Evolutionary conservation across 2,329 filamentous ascomycete species (phyloP), one percentile per base, ranked within the genome.

Genomic region (Pseudogymnoascus sp.): DNA sequence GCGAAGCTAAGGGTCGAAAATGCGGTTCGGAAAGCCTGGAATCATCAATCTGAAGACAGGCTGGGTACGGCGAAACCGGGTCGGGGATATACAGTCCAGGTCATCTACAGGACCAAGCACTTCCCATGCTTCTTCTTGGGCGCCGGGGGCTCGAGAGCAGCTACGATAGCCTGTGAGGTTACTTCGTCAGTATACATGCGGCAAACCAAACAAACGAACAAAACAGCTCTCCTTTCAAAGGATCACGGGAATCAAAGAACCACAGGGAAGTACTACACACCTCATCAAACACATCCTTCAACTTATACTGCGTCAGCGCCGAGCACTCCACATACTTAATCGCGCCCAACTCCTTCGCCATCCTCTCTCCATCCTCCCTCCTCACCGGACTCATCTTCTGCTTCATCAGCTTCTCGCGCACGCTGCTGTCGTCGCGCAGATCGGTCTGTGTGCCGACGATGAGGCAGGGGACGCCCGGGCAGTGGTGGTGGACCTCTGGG

Each of bases 301-400:
- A 80, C 80, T 97, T 97, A 80, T 93, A 97, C 81, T 99, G 95
- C 66, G 95, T 97, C 76, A 99, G 80, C 64, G 95, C 95, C 75
- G 93, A 97, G 81, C 95, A 99, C 80, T 99, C 95, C 68, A 97
- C 95, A 72, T 99, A 99, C 82, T 97, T 97, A 72, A 99, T 91
- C 4, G 95, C 95, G 66, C 92, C 92, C n/a, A 97, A 80, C 67
- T 97, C 93, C 81, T 93, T 96, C 2, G 95, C 93, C 91, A 97
- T 97, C 70, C 87, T 84, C 77, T 97, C 93, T 62, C 95, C 95
- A 69, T 97, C 93, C 76, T 96, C 92, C 77, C 90, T 92, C 75
- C 87, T 85, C 65, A 99, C 93, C 2, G 93, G 93, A 63, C 85
- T 81, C 93, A 97, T 97, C 82, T 96, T 96, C 78, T 97, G 93